Evolutionary conservation across 129 eudicot genomes (phyloP).

Genomic region (Saussurea involucrata): DNA sequence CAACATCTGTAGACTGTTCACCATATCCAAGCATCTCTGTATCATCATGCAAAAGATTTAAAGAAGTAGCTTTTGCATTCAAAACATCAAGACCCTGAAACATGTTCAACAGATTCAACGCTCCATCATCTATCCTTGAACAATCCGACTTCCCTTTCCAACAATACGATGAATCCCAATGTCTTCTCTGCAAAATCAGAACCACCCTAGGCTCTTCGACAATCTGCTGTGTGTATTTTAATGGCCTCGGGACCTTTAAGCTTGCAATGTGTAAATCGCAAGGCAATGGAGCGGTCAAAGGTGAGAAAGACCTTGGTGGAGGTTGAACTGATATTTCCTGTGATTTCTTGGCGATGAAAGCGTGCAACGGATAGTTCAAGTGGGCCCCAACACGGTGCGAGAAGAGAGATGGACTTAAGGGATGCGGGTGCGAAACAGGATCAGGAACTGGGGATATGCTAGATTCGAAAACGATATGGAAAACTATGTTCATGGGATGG

Average conservation of each 20-base stretch:
- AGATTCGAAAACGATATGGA: constrained; percentile 73
- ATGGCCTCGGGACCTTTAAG: constrained; percentile 82
- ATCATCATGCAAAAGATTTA: constrained; percentile 92
- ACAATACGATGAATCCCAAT: constrained; percentile 86
- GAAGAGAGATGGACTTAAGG: constrained; percentile 78
- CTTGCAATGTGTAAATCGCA: constrained; percentile 85
- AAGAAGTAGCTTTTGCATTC: constrained; percentile 69
- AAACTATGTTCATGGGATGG: constrained; percentile 73
- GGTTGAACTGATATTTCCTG: constrained; percentile 75
- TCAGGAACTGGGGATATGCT: constrained; percentile 48
- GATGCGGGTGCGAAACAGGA: constrained; percentile 38
- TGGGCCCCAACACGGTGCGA: constrained; percentile 90
- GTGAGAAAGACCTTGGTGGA: constrained; percentile 86
- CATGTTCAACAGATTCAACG: constrained; percentile 65
- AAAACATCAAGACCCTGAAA: constrained; percentile 69
- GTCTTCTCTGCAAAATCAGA: constrained; percentile 61
- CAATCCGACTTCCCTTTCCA: constrained; percentile 68
- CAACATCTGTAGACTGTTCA: constrained; percentile 55
- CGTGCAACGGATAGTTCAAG: constrained; percentile 76
- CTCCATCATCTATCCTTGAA: constrained; percentile 60
- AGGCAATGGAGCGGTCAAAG: constrained; percentile 74
- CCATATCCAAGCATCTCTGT: constrained; percentile 82
- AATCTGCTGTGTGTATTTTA: constrained; percentile 63
- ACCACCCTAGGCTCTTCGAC: constrained; percentile 51
- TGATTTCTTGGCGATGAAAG: constrained; percentile 71